Base-by-base conservation (phyloP, 1,284 basidiomycete species). In the Inonotus obliquus region DNA sequence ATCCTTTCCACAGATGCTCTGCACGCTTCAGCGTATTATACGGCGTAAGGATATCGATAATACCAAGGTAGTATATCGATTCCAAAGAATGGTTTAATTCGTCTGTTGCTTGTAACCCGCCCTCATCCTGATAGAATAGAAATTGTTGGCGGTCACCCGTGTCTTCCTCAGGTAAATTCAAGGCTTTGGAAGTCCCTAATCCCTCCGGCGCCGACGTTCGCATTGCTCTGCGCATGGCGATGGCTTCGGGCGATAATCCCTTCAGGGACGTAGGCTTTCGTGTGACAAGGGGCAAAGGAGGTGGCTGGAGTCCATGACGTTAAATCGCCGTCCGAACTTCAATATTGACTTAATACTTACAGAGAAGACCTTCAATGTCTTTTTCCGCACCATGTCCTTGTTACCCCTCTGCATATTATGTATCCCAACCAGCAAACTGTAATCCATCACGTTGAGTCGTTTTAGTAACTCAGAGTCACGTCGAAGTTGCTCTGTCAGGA, bases 81-180 rank as follows among this genome's bases (percentile, higher is more conserved):
- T 90, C 86, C 73, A 90, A 76, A 2, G 82, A 76, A 35, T 82
- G 77, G 71, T 98, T 96, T 23, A 72, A 74, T 68, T 96, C 94
- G 72, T 96, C 87, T 14, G 96, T 97, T 27, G 94, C 93, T 29
- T 89, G 84, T 62, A 97, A 74, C 0, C 97, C 96, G 25, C 96
- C 96, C 70, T 99, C 97, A 71, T 99, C 95, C 70, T 96, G 93
- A 72, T 98, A 98, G 75, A 98, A 99, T 39, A 97, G 74, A 72
- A 96, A 95, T 65, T 94, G 85, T 53, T 87, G 83, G 25, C 92
- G 82, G 69, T 97, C 94, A 51, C 84, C 85, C 63, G 77, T 82
- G 64, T 85, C 82, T 64, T 86, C 83, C 54, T 82, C 81, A 0
- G 92, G 92, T 13, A 96, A 77, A 66, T 86, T 81, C 54, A 87